These are phyloP conservation scores for Lyophyllum semitale DNA, from an alignment of 768 basidiomycete species.

Conservation along the genomic window DNA sequence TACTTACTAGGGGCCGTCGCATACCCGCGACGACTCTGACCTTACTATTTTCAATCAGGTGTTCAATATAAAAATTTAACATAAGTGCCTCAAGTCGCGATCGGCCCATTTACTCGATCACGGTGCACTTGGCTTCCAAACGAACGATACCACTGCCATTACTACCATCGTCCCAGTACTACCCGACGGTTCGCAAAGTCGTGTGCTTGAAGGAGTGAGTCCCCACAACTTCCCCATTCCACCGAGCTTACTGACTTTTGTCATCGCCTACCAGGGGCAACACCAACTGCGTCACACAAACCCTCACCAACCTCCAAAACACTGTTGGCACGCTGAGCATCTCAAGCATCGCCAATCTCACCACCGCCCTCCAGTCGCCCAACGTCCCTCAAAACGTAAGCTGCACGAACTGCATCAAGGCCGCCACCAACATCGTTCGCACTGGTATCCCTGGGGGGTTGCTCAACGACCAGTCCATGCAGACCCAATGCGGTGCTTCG, in stretches of 20 bases:
- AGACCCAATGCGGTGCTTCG: constrained; percentile 47
- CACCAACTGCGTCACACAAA: constrained; percentile 57
- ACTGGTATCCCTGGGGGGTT: constrained; percentile 38
- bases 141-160: constrained; percentile 15
- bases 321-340: no score
- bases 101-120: no score
- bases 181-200: constrained; percentile 57
- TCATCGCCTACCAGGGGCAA: constrained; percentile 26
- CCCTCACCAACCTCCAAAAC: constrained; percentile 53
- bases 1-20: no score
- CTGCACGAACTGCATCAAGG: no score
- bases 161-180: constrained; percentile 45
- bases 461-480: constrained; percentile 25
- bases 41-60: no score
- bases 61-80: no score
- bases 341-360: constrained; percentile 38
- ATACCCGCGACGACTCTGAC: no score
- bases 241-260: neutral
- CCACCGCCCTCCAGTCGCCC: constrained; percentile 29
- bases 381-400: no score
- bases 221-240: constrained; percentile 45
- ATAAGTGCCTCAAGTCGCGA: no score
- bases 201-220: no score
- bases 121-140: constrained; percentile 29
- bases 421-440: constrained; percentile 33